A percentile compares a stretch with the other conserved stretches of the same genome.
phyloP scores from a whole-genome alignment of 2,329 filamentous ascomycete genomes.

The Hymenoscyphus salicellus region DNA sequence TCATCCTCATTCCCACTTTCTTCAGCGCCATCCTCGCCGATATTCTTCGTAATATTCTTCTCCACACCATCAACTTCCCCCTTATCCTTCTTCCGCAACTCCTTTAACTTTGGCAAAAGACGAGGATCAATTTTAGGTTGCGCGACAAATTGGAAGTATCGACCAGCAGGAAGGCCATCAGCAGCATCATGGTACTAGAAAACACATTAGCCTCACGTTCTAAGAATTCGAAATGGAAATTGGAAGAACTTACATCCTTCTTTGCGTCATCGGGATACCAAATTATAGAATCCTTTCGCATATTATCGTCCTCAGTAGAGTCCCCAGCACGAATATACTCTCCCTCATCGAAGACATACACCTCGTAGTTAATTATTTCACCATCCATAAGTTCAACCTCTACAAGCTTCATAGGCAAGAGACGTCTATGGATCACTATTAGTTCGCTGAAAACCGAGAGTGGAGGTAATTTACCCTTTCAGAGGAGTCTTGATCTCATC shows the following conservation, averaged over 20 bases:
- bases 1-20: not conserved
- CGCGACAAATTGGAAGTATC: not conserved
- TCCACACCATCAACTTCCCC: constrained; percentile 1
- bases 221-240: not conserved
- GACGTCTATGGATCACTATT: not conserved
- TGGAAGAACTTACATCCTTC: not conserved
- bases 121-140: not conserved
- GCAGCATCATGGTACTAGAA: not conserved
- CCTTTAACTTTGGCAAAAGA: not conserved
- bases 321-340: constrained; percentile 3
- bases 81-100: not conserved
- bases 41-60: not conserved
- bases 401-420: not conserved
- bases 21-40: not conserved
- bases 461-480: not conserved
- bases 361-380: constrained; percentile 2
- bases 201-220: too few species aligned
- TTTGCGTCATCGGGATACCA: constrained; percentile 5
- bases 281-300: not conserved
- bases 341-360: constrained; percentile 1
- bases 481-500: not conserved
- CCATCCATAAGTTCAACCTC: not conserved
- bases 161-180: not conserved
- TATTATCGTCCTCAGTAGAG: constrained; percentile 1
- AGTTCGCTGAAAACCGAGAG: not conserved